Conservation (phyloP, 257 asterid genomes). For the Gynochthodes officinalis region DNA sequence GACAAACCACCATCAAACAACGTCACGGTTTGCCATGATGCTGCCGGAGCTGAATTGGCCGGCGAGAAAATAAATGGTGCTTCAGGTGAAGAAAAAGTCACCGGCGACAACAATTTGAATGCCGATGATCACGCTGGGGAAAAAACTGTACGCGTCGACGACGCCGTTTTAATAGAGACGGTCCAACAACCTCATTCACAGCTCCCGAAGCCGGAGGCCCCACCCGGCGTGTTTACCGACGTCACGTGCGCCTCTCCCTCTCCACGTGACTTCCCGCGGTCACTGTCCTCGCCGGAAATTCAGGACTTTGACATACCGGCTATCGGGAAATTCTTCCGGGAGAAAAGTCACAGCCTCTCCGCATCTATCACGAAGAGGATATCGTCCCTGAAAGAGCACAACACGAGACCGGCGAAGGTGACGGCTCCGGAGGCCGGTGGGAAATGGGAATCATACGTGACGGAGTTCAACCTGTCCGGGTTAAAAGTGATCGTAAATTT, state of each 20-base stretch:
- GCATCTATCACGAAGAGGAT: constrained; percentile 67
- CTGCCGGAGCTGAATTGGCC: neutral
- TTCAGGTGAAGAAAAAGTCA: neutral
- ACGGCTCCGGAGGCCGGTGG: neutral
- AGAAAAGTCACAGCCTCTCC: constrained; percentile 72
- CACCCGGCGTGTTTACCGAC: constrained; percentile 37
- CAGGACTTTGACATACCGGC: constrained; percentile 47
- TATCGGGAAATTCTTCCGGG: constrained; percentile 75
- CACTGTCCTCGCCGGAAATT: constrained; percentile 48
- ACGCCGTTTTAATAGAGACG: constrained; percentile 14
- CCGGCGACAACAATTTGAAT: neutral
- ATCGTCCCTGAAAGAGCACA: constrained; percentile 45
- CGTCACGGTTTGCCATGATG: neutral
- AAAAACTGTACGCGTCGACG: constrained; percentile 5
- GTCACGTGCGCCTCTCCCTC: constrained; percentile 3
- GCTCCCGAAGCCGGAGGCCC: constrained; percentile 82
- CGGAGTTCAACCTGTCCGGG: constrained; percentile 64
- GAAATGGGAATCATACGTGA: constrained; percentile 28
- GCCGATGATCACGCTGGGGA: constrained; percentile 17
- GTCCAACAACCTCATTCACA: constrained; percentile 52
- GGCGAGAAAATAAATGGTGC: neutral
- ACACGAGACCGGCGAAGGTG: constrained; percentile 15
- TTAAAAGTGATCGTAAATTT: constrained; percentile 48
- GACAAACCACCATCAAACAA: neutral
- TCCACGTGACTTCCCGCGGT: constrained; percentile 28